Conservation (phyloP, 345 rosid species). For the Reutealis trisperma region DNA sequence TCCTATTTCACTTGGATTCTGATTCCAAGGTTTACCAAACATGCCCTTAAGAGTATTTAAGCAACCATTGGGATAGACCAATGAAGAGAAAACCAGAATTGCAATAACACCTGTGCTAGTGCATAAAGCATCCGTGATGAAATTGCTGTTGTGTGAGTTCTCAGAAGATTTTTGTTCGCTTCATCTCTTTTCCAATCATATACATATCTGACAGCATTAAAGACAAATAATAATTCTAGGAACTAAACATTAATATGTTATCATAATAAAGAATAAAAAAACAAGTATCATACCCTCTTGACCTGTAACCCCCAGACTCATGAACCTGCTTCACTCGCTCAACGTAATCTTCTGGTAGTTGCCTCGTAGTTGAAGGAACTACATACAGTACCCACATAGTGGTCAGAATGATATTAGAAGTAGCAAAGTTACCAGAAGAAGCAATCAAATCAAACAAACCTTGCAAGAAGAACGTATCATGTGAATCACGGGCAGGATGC, state of each 20-base stretch:
- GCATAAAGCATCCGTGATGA: slow-evolving; percentile 90
- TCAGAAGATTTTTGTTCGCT: slow-evolving; percentile 88
- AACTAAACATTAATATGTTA: background rate
- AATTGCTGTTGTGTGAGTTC: slow-evolving; percentile 95
- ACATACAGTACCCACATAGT: slow-evolving; percentile 25
- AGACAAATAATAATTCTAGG: background rate
- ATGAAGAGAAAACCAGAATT: background rate
- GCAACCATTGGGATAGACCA: slow-evolving; percentile 6
- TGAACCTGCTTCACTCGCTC: slow-evolving; percentile 74
- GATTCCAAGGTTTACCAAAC: too few species aligned
- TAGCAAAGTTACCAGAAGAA: background rate
- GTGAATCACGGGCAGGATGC: slow-evolving; percentile 99
- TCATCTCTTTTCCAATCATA: slow-evolving; percentile 98
- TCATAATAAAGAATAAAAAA: background rate
- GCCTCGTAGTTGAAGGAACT: slow-evolving; percentile 81
- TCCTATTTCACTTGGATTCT: too few species aligned
- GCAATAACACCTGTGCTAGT: slow-evolving; percentile 64
- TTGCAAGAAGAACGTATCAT: slow-evolving; percentile 86
- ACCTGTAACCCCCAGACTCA: slow-evolving; percentile 89
- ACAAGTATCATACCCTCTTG: slow-evolving; percentile 65
- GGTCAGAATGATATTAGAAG: slow-evolving; percentile 16
- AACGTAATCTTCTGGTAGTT: slow-evolving; percentile 85
- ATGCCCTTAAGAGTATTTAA: background rate
- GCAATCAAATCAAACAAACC: slow-evolving; percentile 42
- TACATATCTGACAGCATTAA: slow-evolving; percentile 50